Percentiles rank a stretch among this genome's conserved stretches.
phyloP scores from a whole-genome alignment of 768 basidiomycete species.

The Suillus placidus region DNA sequence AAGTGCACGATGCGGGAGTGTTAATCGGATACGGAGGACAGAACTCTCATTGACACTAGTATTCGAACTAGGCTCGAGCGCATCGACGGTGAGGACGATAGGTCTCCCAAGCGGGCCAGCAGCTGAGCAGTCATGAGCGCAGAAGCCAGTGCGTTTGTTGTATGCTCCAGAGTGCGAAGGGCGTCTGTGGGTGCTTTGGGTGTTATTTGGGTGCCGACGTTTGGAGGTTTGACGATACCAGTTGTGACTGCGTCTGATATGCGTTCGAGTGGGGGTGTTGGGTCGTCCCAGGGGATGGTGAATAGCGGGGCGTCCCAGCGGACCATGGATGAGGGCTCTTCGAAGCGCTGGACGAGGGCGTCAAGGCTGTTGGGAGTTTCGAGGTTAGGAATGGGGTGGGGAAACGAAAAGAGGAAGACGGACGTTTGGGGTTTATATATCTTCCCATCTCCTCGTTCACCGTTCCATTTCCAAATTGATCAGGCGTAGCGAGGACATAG shows the following conservation, averaged over 20 bases:
- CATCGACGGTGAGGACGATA: conserved; percentile 44
- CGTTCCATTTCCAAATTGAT: conserved; percentile 78
- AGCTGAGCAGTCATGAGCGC: conserved; percentile 65
- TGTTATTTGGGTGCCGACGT: too few species aligned
- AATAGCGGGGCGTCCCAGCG: conserved; percentile 98
- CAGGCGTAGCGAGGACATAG: conserved; percentile 69
- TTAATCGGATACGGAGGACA: conserved; percentile 48
- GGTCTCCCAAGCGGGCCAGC: conserved; percentile 52
- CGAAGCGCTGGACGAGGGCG: conserved; percentile 85
- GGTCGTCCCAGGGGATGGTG: conserved; percentile 77
- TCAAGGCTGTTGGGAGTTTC: conserved; percentile 11
- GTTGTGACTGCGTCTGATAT: too few species aligned
- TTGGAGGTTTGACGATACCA: too few species aligned
- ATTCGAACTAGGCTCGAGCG: conserved; percentile 28
- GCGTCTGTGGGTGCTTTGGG: too few species aligned
- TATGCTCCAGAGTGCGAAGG: too few species aligned
- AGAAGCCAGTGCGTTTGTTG: too few species aligned
- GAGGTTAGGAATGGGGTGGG: not conserved
- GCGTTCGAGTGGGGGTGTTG: conserved; percentile 60
- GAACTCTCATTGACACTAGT: not conserved
- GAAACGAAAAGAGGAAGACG: not conserved
- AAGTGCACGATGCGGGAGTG: conserved; percentile 70
- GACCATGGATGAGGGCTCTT: conserved; percentile 98
- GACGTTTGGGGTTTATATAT: conserved; percentile 77
- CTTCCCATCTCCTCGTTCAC: conserved; percentile 44